Base-by-base conservation (phyloP, 139 green algal genomes). In the Chlamydomonas incerta region DNA sequence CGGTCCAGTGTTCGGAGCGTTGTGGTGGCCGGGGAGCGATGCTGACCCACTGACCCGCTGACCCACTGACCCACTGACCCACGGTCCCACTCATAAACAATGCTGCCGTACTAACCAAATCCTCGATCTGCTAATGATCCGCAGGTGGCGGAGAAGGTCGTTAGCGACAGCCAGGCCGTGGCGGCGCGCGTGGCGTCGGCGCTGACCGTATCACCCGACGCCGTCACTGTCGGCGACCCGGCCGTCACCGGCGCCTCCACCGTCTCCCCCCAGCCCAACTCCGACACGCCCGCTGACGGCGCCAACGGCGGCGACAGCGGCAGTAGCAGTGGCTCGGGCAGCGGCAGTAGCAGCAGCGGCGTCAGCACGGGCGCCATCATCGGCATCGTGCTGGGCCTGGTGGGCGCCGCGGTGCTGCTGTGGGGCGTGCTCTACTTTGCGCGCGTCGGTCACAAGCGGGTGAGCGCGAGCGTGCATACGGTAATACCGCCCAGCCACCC, bases 361-460 rank as follows among this genome's bases (percentile, higher is more conserved):
- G 26, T 74, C 29, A 83, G 63, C 23, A 34, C 18, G 5, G 77
- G 77, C 20, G 63, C 63, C 18, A 73, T 83, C 47, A 65, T 52
- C 0, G 77, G 77, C 23, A 74, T 83, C n/a, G 63, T 83, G 5
- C 21, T 83, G 28, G 77, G 77, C 10, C 46, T 74, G 5, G n/a
- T 83, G 8, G 46, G 29, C n/a, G 37, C 28, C 10, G 41, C 77
- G 13, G 77, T 74, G 63, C 0, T 74, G 18, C 37, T 83, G 14
- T 74, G 63, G 77, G 77, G 41, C 28, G 46, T 47, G 62, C 46
- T 83, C 11, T 83, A 83, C 63, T 74, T 67, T 33, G 77, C 77
- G 13, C 63, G 77, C 14, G 20, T 83, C 29, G 46, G 63, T 0
- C 63, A 26, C 4, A 14, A n/a, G 35, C 70, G 77, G 74, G 74